These are phyloP conservation scores for Cubamyces lactineus DNA, from an alignment of 768 basidiomycete species.

Conservation along the genomic window DNA sequence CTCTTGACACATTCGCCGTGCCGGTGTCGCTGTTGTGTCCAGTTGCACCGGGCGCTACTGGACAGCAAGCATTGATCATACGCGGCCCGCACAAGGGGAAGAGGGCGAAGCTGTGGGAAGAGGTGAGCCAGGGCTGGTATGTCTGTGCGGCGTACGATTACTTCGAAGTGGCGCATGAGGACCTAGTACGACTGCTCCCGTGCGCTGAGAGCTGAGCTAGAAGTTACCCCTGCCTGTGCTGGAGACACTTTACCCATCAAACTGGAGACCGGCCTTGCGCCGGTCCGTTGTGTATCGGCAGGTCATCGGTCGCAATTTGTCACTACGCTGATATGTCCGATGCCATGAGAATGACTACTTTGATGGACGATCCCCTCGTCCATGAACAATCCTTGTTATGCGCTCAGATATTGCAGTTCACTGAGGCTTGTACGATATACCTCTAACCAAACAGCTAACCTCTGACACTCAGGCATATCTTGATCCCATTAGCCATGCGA, in stretches of 20 bases:
- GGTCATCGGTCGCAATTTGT: neutral
- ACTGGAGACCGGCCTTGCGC: neutral
- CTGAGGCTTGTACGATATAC: too few species aligned
- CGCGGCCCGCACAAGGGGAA: constrained; percentile 16
- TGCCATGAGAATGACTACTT: neutral
- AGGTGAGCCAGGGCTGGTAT: constrained; percentile 24
- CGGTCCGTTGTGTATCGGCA: neutral
- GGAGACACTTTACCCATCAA: neutral
- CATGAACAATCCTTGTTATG: too few species aligned
- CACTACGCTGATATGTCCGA: neutral
- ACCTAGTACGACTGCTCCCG: constrained; percentile 1
- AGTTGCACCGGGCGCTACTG: constrained; percentile 10
- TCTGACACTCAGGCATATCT: too few species aligned
- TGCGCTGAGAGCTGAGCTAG: neutral
- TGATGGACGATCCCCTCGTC: too few species aligned
- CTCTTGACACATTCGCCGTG: constrained; percentile 9
- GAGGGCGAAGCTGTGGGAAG: constrained; percentile 19
- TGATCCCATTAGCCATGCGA: too few species aligned
- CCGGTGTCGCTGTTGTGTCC: constrained; percentile 17
- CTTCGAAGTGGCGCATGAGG: constrained; percentile 11
- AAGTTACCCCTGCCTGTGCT: too few species aligned
- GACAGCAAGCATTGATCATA: constrained; percentile 19
- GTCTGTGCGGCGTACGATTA: constrained; percentile 22
- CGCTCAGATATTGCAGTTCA: too few species aligned
- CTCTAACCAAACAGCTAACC: too few species aligned